Evolutionary conservation across 2,329 filamentous ascomycete species (phyloP).

Genomic region (Westerdykella aurantiaca): DNA sequence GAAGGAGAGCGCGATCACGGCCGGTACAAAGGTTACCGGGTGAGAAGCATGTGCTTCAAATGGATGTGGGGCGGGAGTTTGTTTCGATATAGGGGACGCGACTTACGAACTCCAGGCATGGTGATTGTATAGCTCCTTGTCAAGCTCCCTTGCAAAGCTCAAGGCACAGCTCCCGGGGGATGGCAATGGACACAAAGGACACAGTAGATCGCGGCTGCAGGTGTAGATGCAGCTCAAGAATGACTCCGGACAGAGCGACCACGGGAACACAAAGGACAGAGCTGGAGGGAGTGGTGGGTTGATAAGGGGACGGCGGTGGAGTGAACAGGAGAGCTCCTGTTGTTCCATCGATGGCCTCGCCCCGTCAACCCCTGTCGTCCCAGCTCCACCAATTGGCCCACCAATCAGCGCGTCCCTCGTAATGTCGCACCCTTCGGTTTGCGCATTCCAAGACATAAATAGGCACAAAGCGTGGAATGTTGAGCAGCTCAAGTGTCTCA

Average conservation of each 20-base stretch:
- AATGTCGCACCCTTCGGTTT: slow-evolving; percentile 2
- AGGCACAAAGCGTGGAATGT: slow-evolving; percentile 8
- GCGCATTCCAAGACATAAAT: slow-evolving; percentile 15
- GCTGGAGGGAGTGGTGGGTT: not conserved
- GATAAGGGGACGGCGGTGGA: slow-evolving; percentile 6
- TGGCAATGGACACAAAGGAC: not conserved
- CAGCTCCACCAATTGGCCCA: slow-evolving; percentile 2
- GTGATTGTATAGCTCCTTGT: slow-evolving; percentile 12
- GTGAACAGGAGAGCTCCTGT: slow-evolving; percentile 8
- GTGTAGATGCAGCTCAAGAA: not conserved
- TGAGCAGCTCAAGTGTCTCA: no score
- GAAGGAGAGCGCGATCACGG: not conserved
- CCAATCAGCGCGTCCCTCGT: slow-evolving; percentile 14
- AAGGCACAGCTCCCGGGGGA: slow-evolving; percentile 1
- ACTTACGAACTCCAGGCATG: slow-evolving; percentile 40
- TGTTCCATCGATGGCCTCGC: no score
- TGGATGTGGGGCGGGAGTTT: not conserved
- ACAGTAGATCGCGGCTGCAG: not conserved
- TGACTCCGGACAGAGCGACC: not conserved
- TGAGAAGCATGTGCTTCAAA: not conserved
- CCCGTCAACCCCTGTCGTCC: slow-evolving; percentile 2
- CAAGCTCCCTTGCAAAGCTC: not conserved
- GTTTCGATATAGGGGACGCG: not conserved
- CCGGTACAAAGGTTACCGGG: not conserved
- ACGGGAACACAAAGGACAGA: not conserved